A percentile compares a stretch with the other conserved stretches of the same genome.
Evolutionary conservation across 2,329 filamentous ascomycete species (phyloP).

Genomic region (Neoscytalidium dimidiatum): DNA sequence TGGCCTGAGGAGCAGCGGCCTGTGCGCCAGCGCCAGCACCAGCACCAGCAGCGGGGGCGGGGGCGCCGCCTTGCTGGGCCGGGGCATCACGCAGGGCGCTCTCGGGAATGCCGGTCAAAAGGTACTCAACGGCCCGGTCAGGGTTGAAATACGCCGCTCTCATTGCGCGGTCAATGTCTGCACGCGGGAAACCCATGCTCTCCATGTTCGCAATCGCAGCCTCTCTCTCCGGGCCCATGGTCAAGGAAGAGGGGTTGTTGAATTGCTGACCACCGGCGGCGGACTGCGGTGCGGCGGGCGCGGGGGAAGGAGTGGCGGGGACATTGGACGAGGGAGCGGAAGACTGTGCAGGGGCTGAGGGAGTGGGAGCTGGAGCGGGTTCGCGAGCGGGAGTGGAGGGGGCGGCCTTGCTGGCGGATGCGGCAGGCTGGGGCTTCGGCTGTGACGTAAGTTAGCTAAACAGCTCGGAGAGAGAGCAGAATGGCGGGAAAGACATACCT

Average conservation of each 20-base stretch:
- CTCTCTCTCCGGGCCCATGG: conserved; percentile 80
- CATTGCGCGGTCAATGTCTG: conserved; percentile 90
- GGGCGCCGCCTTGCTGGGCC: conserved; percentile 34
- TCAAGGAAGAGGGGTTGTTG: conserved; percentile 77
- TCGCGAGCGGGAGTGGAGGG: conserved; percentile 59
- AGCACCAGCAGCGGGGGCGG: conserved; percentile 41
- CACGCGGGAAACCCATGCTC: conserved; percentile 90
- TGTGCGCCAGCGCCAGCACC: conserved; percentile 44
- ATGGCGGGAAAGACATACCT: conserved; percentile 60
- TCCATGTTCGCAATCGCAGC: conserved; percentile 91
- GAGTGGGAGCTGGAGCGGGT: conserved; percentile 52
- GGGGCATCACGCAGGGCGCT: conserved; percentile 62
- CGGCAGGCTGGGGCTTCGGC: conserved; percentile 68
- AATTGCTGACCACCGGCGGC: conserved; percentile 46
- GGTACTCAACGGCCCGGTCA: conserved; percentile 94
- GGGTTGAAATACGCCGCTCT: conserved; percentile 96
- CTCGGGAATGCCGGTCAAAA: conserved; percentile 89
- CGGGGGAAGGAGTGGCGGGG: conserved; percentile 53
- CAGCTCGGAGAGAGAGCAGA: background rate
- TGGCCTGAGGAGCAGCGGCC: conserved; percentile 29
- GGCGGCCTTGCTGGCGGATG: conserved; percentile 50
- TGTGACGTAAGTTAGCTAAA: conserved; percentile 41
- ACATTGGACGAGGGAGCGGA: conserved; percentile 53
- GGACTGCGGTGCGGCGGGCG: conserved; percentile 47
- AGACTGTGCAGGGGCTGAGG: conserved; percentile 55